A percentile compares a stretch with the other conserved stretches of the same genome.
These are phyloP conservation scores for Aspergillus sp. DNA, from an alignment of 2,329 filamentous ascomycete species.

Conservation along the genomic window DNA sequence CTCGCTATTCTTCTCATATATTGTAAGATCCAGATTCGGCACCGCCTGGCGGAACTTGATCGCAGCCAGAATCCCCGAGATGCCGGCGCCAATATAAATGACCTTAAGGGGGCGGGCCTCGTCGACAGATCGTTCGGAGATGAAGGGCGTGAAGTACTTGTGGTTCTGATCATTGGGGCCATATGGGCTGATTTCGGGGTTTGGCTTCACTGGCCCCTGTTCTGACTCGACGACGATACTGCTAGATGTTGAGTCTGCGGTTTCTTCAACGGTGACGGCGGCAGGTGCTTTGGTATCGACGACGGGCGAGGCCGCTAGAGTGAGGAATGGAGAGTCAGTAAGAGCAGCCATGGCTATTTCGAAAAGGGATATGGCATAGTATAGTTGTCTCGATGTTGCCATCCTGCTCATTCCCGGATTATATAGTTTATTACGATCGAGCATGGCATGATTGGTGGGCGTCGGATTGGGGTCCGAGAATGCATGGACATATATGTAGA, in stretches of 20 bases:
- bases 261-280: background rate
- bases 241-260: background rate
- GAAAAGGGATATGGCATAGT: no score
- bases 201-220: no score
- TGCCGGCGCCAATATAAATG: constrained; percentile 6
- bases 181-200: background rate
- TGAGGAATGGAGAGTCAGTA: background rate
- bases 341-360: background rate
- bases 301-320: background rate
- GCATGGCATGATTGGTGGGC: background rate
- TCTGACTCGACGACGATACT: background rate
- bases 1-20: constrained; percentile 5
- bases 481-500: background rate
- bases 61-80: constrained; percentile 2
- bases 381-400: no score
- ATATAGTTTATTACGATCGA: no score
- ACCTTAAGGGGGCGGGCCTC: background rate
- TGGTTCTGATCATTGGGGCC: background rate
- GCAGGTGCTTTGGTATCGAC: background rate
- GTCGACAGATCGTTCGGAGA: background rate
- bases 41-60: background rate
- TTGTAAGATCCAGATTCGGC: background rate
- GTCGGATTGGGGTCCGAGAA: background rate
- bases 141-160: background rate
- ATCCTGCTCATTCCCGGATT: no score